Evolutionary conservation across 148 eudicot species (phyloP).

Genomic region (Linanthus parryae): DNA sequence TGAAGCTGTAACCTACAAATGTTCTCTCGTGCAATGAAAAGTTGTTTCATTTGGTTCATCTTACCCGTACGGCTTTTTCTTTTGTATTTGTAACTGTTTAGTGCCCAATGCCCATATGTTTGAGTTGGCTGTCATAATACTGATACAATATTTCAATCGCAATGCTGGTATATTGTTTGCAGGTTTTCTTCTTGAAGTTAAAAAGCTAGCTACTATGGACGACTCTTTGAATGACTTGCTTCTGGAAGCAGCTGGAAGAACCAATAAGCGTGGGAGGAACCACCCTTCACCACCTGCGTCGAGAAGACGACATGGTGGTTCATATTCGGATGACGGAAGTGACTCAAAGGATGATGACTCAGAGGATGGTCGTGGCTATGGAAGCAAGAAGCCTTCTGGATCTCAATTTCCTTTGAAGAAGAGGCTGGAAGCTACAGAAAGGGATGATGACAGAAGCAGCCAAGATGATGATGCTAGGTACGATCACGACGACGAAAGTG

Average conservation of each 20-base stretch:
- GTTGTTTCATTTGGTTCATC: too few relatives aligned
- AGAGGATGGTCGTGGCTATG: constrained; percentile 68
- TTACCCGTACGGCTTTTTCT: too few relatives aligned
- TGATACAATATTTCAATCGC: too few relatives aligned
- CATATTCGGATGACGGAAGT: constrained; percentile 88
- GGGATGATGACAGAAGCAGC: constrained; percentile 62
- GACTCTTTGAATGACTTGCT: constrained; percentile 66
- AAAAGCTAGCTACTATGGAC: neutral
- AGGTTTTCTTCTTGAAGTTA: neutral
- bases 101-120: too few relatives aligned
- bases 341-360: constrained; percentile 86
- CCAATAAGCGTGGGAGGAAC: constrained; percentile 62
- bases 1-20: too few relatives aligned
- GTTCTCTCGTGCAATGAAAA: too few relatives aligned
- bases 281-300: constrained; percentile 64
- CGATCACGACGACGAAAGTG: constrained; percentile 59
- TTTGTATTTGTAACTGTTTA: too few relatives aligned
- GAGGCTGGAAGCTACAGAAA: constrained; percentile 58
- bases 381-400: constrained; percentile 59
- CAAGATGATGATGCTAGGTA: constrained; percentile 54
- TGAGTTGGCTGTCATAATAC: too few relatives aligned
- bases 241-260: constrained; percentile 94
- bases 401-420: constrained; percentile 88
- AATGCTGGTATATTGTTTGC: too few relatives aligned
- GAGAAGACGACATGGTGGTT: constrained; percentile 56